Evolutionary conservation across 805 yeast species (phyloP), one percentile per base, ranked within the genome.

Genomic region (Suhomyces vadensis): DNA sequence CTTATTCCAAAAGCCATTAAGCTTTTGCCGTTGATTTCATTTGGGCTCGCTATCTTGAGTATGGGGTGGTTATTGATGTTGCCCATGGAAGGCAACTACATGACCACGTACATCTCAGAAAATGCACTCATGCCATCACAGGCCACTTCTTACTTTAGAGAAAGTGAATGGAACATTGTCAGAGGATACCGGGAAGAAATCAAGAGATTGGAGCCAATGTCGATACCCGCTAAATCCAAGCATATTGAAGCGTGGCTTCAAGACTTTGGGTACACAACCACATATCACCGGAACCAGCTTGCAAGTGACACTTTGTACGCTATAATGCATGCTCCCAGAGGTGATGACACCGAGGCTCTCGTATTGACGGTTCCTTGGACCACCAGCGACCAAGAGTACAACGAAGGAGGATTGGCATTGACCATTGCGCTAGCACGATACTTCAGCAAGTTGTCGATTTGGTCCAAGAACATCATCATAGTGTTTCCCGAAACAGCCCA

Each of bases 51-150:
- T 0, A n/a, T 67, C n/a, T 51, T 63, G 26, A 61, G 71, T 43
- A 46, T 67, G 5, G 49, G 55, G 2, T 71, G 75, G 74, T 67
- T 94, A n/a, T 60, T 77, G 10, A 64, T 75, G 17, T 69, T 90
- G 39, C 97, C 98, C 0, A 49, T 81, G 53, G 85, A 85, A 13
- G 98, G 97, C 16, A 88, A 87, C 58, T 88, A 71, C 61, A 73
- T 97, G 43, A 66, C 74, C 50, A 89, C 97, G 2, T 94, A 94
- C 62, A 85, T 91, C 9, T 85, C 95, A 6, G 99, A 94, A 60
- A 94, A 94, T 65, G 99, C 99, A 24, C 71, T 94, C 61, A 83
- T 94, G 87, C 97, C 99, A 6, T 91, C 95, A 0, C 98, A 94
- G 62, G 98, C 94, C 2, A 83, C 84, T 54, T 83, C 95, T 19